Percentiles rank a stretch among this genome's conserved stretches.
phyloP scores from a whole-genome alignment of 768 basidiomycete genomes.

The Mycena chlorophos region DNA sequence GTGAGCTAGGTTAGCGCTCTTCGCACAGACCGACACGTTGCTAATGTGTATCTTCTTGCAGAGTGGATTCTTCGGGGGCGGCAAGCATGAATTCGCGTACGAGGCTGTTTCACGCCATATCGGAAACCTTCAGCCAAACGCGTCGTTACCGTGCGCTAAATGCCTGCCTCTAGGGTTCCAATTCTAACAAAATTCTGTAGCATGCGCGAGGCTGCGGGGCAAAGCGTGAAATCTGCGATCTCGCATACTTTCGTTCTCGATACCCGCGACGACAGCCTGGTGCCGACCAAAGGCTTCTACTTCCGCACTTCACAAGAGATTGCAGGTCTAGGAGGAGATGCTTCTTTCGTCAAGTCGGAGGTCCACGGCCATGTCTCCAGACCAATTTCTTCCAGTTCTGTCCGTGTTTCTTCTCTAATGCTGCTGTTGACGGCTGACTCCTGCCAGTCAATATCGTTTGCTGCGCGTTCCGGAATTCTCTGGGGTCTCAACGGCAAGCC shows the following conservation, averaged over 20 bases:
- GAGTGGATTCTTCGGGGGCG: conserved; percentile 39
- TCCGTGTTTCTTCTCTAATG: conserved; percentile 35
- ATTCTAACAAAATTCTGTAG: conserved; percentile 40
- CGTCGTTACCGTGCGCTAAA: conserved; percentile 71
- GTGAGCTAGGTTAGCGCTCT: conserved; percentile 63
- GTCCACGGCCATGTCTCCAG: conserved; percentile 65
- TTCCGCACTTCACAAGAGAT: conserved; percentile 65
- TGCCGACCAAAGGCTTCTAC: conserved; percentile 62
- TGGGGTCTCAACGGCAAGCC: conserved; percentile 53
- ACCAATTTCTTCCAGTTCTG: conserved; percentile 55
- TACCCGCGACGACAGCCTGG: conserved; percentile 69
- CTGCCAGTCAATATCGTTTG: conserved; percentile 69
- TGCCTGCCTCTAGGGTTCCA: too few relatives aligned
- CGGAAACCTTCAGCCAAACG: conserved; percentile 65
- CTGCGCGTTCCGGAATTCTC: conserved; percentile 70
- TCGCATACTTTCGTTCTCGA: conserved; percentile 77
- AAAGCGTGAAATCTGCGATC: conserved; percentile 77
- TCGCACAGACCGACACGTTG: conserved; percentile 20
- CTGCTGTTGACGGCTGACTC: not conserved
- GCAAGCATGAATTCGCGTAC: conserved; percentile 79
- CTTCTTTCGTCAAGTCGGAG: conserved; percentile 72
- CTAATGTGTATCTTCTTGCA: conserved; percentile 25
- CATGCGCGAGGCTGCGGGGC: conserved; percentile 82
- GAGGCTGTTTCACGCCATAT: conserved; percentile 81
- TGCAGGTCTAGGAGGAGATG: conserved; percentile 83